Evolutionary conservation across 495 filamentous ascomycete species (phyloP), one percentile per base, ranked within the genome.

Genomic region (Tuber borchii): DNA sequence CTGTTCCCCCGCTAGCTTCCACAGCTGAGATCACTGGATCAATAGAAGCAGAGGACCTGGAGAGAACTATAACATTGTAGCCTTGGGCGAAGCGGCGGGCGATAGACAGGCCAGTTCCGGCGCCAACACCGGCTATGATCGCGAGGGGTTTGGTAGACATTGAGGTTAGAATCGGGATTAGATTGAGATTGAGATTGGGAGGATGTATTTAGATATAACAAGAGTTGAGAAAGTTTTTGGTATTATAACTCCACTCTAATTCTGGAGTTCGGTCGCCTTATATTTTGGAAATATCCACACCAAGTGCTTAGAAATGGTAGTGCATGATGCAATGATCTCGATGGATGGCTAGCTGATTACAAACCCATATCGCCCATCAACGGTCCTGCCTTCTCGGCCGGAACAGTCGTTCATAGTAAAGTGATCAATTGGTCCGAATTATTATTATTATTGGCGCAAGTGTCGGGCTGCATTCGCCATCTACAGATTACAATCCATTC

Each of bases 51-150:
- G 91, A 87, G 42, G 88, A 91, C 48, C 93, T 90, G 40, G 93
- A 89, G 7, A 97, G 87, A 19, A 95, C 85, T 17, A 91, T 89
- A 22, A 97, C 91, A 0, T 91, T 90, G 84, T 97, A 97, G 26
- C 87, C 75, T 82, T 89, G 82, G 74, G 90, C 88, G 84, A 95
- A 95, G 75, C 86, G 87, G 51, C 89, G 85, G 68, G 93, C 92
- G 37, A 93, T 81, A 40, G 88, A 83, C 71, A 84, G 86, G 86
- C 91, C 82, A 6, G 91, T 93, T 74, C 92, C 92, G 48, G 90
- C 86, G 34, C 92, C 92, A 48, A 91, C 91, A 69, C 92, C 92
- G 73, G 91, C 92, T 78, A 94, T 87, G 75, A 93, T 86, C 73
- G 91, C 91, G 83, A 91, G 87, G 78, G 87, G 84, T 78, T 86